Percentiles rank a stretch among this genome's conserved stretches.
These are phyloP conservation scores for Croton setiger DNA, from an alignment of 441 rosid genomes.

Conservation along the genomic window DNA sequence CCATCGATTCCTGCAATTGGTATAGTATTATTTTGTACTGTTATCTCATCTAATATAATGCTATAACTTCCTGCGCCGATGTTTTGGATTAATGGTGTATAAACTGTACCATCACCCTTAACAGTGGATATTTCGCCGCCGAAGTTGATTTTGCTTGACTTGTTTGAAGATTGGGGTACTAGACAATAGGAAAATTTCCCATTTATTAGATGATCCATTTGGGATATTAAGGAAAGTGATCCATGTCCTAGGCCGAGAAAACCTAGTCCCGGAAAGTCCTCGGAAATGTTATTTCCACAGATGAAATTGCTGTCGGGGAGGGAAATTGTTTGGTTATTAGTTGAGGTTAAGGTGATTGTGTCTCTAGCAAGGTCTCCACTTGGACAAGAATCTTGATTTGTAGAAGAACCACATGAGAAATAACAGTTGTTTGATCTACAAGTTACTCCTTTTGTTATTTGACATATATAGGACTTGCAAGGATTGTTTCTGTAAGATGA, in stretches of 20 bases:
- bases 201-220: neutral
- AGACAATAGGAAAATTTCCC: conserved; percentile 10
- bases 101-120: neutral
- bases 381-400: conserved; percentile 33
- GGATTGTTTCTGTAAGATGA: conserved; percentile 31
- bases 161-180: neutral
- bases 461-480: conserved; percentile 32
- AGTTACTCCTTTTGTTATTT: neutral
- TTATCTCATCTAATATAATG: neutral
- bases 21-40: neutral
- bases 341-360: conserved; percentile 1
- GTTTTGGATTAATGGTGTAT: neutral
- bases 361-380: conserved; percentile 27
- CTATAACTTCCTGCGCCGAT: neutral
- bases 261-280: neutral
- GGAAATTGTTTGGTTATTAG: neutral
- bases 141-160: neutral
- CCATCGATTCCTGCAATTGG: too few relatives aligned
- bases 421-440: conserved; percentile 18
- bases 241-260: conserved; percentile 2
- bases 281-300: neutral
- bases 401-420: conserved; percentile 30
- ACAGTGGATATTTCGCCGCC: neutral
- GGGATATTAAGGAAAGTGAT: neutral
- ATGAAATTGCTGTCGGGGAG: neutral